These are phyloP conservation scores for Melastoma candidum DNA, from an alignment of 441 rosid genomes.

Conservation along the genomic window DNA sequence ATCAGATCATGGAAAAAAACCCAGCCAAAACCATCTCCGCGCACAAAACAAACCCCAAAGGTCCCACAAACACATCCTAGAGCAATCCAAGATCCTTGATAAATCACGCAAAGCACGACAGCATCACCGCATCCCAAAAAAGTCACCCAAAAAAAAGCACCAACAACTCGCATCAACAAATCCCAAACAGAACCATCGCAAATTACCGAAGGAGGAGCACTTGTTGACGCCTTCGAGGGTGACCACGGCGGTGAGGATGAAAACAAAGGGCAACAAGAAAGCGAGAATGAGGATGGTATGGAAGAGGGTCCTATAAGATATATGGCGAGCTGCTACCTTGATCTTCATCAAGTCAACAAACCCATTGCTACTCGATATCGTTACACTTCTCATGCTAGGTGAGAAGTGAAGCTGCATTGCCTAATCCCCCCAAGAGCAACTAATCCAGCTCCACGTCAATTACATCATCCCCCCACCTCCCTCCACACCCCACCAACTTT, in stretches of 20 bases:
- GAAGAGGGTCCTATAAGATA: constrained; percentile 93
- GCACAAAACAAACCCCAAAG: too few species aligned
- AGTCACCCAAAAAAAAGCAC: not conserved
- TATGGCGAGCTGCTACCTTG: constrained; percentile 99
- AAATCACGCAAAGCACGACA: too few species aligned
- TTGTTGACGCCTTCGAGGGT: constrained; percentile 99
- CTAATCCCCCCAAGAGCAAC: constrained; percentile 2
- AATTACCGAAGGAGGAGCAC: constrained; percentile 95
- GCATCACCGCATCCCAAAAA: too few species aligned
- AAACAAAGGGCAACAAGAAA: constrained; percentile 94
- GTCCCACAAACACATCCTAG: too few species aligned
- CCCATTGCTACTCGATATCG: constrained; percentile 89
- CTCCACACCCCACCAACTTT: too few species aligned
- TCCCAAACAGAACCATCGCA: not conserved
- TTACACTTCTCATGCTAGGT: constrained; percentile 99
- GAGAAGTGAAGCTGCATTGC: constrained; percentile 99
- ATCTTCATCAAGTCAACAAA: constrained; percentile 99
- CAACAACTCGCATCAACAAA: not conserved
- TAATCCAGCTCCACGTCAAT: too few species aligned
- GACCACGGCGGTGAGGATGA: constrained; percentile 93
- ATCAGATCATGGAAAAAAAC: too few species aligned
- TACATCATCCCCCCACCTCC: too few species aligned
- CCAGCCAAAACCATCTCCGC: too few species aligned
- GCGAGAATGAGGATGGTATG: constrained; percentile 95
- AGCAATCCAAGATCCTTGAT: too few species aligned